phyloP scores from a whole-genome alignment of 768 basidiomycete genomes.

The Leccinum disarticulatum region DNA sequence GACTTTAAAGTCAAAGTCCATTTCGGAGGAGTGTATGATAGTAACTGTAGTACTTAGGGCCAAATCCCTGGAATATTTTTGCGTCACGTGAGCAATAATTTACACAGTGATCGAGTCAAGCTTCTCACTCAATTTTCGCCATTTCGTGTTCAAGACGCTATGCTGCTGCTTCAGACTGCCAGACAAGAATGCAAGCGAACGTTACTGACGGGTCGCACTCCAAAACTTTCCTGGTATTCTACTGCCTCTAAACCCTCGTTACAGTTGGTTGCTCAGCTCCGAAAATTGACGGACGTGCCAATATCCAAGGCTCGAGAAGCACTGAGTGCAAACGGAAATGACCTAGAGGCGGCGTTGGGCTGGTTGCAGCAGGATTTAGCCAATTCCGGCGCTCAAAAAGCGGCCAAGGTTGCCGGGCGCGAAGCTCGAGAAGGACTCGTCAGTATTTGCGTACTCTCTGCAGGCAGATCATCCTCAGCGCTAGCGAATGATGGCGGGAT shows the following conservation, averaged over 20 bases:
- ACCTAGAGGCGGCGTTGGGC: conserved; percentile 67
- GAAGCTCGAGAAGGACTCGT: conserved; percentile 77
- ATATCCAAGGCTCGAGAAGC: conserved; percentile 89
- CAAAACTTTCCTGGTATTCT: conserved; percentile 44
- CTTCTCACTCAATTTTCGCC: background rate
- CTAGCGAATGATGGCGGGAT: conserved; percentile 44
- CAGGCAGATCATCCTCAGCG: conserved; percentile 46
- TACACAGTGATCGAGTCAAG: background rate
- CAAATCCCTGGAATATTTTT: background rate
- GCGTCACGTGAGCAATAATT: conserved; percentile 24
- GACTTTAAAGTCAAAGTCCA: conserved; percentile 49
- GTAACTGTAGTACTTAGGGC: background rate
- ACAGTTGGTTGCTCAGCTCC: conserved; percentile 81
- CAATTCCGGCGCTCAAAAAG: conserved; percentile 71
- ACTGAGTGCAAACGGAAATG: conserved; percentile 68
- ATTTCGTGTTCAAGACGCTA: conserved; percentile 2
- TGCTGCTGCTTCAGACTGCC: conserved; percentile 15
- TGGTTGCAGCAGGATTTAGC: conserved; percentile 81
- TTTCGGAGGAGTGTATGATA: conserved; percentile 4
- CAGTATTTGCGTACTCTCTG: conserved; percentile 70
- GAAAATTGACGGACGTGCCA: conserved; percentile 79
- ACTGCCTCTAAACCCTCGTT: conserved; percentile 60
- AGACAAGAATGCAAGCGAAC: conserved; percentile 4
- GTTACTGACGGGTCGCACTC: background rate
- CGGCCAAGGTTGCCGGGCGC: conserved; percentile 79